These are phyloP conservation scores for Sesbania bispinosa DNA, from an alignment of 306 rosid species.

Conservation along the genomic window DNA sequence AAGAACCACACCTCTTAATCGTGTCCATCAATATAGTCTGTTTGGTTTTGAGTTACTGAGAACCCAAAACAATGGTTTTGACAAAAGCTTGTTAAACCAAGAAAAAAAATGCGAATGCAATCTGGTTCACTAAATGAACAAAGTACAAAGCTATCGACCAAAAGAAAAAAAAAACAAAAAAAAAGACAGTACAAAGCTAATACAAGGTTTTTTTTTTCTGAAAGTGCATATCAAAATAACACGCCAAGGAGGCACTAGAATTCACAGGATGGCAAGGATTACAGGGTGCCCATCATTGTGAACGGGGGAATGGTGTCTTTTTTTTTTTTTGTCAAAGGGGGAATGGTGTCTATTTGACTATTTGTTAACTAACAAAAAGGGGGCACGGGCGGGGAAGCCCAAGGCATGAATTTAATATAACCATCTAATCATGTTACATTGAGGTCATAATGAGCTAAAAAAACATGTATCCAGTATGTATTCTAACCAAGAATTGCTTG, in stretches of 20 bases:
- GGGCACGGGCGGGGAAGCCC: slow-evolving; percentile 12
- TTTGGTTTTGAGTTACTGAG: too few species aligned
- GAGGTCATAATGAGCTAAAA: slow-evolving; percentile 10
- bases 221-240: slow-evolving; percentile 17
- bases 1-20: too few species aligned
- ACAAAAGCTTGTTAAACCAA: too few species aligned
- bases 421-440: slow-evolving; percentile 30
- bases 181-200: not conserved
- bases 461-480: slow-evolving; percentile 22
- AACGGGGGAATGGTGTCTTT: not conserved
- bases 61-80: too few species aligned
- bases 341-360: too few species aligned
- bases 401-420: slow-evolving; percentile 11
- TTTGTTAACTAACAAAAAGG: slow-evolving; percentile 34
- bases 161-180: too few species aligned
- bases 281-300: slow-evolving; percentile 14
- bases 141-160: too few species aligned
- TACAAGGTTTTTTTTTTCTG: not conserved
- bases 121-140: not conserved
- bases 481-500: slow-evolving; percentile 66
- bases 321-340: too few species aligned
- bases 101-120: not conserved
- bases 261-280: slow-evolving; percentile 10
- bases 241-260: slow-evolving; percentile 15
- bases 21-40: too few species aligned